Evolutionary conservation across 805 yeast genomes (phyloP).

Genomic region (Millerozyma miso): DNA sequence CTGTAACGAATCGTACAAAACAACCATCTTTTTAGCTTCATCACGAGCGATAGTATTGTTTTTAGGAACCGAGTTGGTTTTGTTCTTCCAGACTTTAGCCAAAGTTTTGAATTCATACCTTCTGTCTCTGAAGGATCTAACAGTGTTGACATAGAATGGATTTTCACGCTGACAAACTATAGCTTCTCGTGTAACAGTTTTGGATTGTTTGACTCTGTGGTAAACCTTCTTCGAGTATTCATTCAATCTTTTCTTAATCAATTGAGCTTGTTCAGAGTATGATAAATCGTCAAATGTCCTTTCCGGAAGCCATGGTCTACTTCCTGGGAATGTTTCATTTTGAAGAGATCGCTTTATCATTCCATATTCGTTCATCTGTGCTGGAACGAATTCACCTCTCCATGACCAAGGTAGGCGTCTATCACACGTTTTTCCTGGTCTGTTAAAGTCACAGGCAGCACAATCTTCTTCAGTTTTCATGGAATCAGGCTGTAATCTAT

Average conservation of each 20-base stretch:
- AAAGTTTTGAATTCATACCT: slow-evolving; percentile 92
- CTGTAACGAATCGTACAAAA: slow-evolving; percentile 90
- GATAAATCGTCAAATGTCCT: slow-evolving; percentile 73
- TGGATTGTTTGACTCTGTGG: slow-evolving; percentile 73
- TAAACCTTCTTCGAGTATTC: slow-evolving; percentile 86
- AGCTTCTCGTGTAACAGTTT: slow-evolving; percentile 84
- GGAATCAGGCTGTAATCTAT: slow-evolving; percentile 95
- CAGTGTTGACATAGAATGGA: slow-evolving; percentile 95
- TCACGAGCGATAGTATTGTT: slow-evolving; percentile 62
- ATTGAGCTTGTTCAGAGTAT: slow-evolving; percentile 70
- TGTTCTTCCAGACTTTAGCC: slow-evolving; percentile 92
- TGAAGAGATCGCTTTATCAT: slow-evolving; percentile 84
- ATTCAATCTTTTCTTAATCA: slow-evolving; percentile 69
- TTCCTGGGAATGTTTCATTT: slow-evolving; percentile 69
- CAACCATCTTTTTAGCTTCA: slow-evolving; percentile 92
- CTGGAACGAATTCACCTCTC: slow-evolving; percentile 96
- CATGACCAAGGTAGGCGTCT: slow-evolving; percentile 92
- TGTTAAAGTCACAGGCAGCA: slow-evolving; percentile 94
- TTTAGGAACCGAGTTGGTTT: slow-evolving; percentile 49
- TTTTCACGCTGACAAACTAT: slow-evolving; percentile 96
- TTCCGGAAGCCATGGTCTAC: slow-evolving; percentile 51
- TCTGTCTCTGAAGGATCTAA: slow-evolving; percentile 89
- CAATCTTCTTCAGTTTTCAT: slow-evolving; percentile 94
- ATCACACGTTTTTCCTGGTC: slow-evolving; percentile 93
- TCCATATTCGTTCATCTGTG: slow-evolving; percentile 84